Conservation (phyloP, 148 eudicot genomes). For the Camellia sinensis region DNA sequence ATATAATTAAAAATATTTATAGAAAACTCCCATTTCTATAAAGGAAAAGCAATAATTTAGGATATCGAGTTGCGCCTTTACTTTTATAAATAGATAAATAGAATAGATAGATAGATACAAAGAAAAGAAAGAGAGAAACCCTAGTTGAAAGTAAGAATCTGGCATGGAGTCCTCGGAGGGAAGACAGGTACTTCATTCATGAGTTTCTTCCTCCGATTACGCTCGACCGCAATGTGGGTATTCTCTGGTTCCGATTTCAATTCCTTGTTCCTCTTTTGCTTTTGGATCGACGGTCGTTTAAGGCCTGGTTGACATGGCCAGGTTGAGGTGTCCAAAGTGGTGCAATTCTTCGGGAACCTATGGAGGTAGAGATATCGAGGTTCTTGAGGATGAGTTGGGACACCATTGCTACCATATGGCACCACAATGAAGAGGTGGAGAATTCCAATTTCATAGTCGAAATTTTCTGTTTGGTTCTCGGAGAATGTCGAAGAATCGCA, state of each 20-base stretch:
- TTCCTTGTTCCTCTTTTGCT: conserved; percentile 47
- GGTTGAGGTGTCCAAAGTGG: background rate
- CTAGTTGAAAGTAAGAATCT: conserved; percentile 54
- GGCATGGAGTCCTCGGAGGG: conserved; percentile 61
- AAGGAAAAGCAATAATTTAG: too few species aligned
- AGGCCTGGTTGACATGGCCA: conserved; percentile 20
- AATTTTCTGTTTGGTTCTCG: conserved; percentile 3
- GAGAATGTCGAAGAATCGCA: background rate
- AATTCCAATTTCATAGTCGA: background rate
- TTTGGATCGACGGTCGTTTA: conserved; percentile 38
- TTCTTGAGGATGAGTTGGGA: background rate
- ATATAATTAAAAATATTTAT: too few species aligned
- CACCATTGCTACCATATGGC: conserved; percentile 2
- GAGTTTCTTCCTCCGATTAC: conserved; percentile 63
- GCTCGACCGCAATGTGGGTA: conserved; percentile 73
- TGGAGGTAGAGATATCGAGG: background rate
- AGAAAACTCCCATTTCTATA: too few species aligned
- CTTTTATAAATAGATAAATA: background rate
- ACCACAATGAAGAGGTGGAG: background rate
- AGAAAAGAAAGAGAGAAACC: conserved; percentile 23
- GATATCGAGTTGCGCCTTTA: too few species aligned
- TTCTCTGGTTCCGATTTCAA: conserved; percentile 68
- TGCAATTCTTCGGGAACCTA: background rate
- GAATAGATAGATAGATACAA: background rate
- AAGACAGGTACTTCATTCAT: conserved; percentile 64